Evolutionary conservation across 768 basidiomycete species (phyloP).

Genomic region (Naematelia encephala): DNA sequence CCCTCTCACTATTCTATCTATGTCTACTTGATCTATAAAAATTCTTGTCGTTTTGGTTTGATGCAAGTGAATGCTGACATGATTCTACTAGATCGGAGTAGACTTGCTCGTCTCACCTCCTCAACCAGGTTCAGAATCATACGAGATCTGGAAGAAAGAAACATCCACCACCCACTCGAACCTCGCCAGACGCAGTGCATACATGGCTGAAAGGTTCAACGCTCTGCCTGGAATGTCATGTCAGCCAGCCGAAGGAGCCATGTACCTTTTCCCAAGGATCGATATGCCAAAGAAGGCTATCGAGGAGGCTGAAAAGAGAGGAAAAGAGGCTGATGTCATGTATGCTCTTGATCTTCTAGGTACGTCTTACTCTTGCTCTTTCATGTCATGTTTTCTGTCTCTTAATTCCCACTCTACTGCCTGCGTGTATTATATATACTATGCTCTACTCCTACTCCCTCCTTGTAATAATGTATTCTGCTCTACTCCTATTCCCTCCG

Average conservation of each 20-base stretch:
- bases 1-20: not conserved
- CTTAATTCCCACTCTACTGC: too few species aligned
- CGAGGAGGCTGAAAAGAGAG: slow-evolving; percentile 65
- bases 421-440: not conserved
- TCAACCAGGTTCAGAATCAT: slow-evolving; percentile 67
- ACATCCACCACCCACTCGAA: slow-evolving; percentile 73
- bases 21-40: not conserved
- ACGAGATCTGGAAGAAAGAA: slow-evolving; percentile 76
- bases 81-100: slow-evolving; percentile 85
- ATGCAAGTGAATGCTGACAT: too few species aligned
- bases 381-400: not conserved
- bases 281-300: slow-evolving; percentile 68
- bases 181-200: slow-evolving; percentile 28
- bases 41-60: not conserved
- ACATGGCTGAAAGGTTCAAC: slow-evolving; percentile 77
- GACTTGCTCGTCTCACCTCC: slow-evolving; percentile 94
- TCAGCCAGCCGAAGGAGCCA: slow-evolving; percentile 63
- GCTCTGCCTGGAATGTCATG: slow-evolving; percentile 81
- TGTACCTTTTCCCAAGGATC: slow-evolving; percentile 89
- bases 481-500: too few species aligned
- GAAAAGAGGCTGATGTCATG: slow-evolving; percentile 81
- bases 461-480: too few species aligned
- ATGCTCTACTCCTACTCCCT: not conserved
- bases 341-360: slow-evolving; percentile 83
- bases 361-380: slow-evolving; percentile 41